Conservation (phyloP, 1,284 basidiomycete species). For the Golubevia pallescens region DNA sequence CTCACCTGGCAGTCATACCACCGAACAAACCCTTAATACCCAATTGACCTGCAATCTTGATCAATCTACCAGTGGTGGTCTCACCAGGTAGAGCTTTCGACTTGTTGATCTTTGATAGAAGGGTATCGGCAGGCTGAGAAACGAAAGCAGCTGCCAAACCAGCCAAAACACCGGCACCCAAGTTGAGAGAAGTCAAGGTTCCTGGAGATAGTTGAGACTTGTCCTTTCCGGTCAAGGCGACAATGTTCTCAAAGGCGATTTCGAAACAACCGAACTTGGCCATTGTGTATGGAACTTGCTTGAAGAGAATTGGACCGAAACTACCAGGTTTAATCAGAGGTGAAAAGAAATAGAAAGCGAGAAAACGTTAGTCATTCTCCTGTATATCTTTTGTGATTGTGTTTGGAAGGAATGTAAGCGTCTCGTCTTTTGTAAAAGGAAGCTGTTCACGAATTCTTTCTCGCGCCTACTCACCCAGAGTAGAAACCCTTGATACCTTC, state of each 20-base stretch:
- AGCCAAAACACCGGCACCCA: slow-evolving; percentile 60
- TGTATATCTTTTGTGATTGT: neutral
- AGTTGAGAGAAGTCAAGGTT: slow-evolving; percentile 53
- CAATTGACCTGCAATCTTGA: slow-evolving; percentile 67
- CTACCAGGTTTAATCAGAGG: slow-evolving; percentile 44
- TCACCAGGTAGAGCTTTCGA: slow-evolving; percentile 69
- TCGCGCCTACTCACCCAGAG: slow-evolving; percentile 24
- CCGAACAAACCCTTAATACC: slow-evolving; percentile 69
- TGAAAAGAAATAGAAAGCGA: slow-evolving; percentile 64
- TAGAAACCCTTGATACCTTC: slow-evolving; percentile 63
- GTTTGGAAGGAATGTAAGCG: neutral
- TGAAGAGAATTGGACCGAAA: slow-evolving; percentile 66
- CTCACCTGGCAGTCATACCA: slow-evolving; percentile 65
- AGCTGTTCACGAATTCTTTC: too few species aligned
- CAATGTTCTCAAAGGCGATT: slow-evolving; percentile 65
- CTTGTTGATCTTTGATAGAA: slow-evolving; percentile 71
- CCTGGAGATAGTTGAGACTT: slow-evolving; percentile 66
- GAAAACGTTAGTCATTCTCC: neutral
- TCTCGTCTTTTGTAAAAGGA: too few species aligned
- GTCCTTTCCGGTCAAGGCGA: slow-evolving; percentile 67
- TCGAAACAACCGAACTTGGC: slow-evolving; percentile 67
- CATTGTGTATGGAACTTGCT: slow-evolving; percentile 65
- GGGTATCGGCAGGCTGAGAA: slow-evolving; percentile 63
- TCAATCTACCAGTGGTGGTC: slow-evolving; percentile 67
- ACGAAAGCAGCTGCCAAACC: slow-evolving; percentile 63